Percentiles rank a stretch among this genome's conserved stretches.
Conservation (phyloP, 768 basidiomycete species). For the Pleurotus tuoliensis region DNA sequence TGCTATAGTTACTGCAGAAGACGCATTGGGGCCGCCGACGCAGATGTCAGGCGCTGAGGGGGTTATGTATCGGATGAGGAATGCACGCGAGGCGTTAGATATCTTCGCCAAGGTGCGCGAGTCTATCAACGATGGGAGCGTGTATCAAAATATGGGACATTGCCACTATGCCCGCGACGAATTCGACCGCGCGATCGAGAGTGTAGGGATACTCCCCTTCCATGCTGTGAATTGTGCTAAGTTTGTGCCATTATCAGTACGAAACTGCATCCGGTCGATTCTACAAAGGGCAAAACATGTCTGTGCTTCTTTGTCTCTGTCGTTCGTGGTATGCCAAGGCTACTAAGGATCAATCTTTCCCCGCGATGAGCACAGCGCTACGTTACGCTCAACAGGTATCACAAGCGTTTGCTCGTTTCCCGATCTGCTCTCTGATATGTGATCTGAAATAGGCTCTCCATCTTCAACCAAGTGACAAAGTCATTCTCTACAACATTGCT, state of each 20-base stretch:
- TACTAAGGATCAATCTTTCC: constrained; percentile 80
- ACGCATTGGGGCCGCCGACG: constrained; percentile 63
- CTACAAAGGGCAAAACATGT: constrained; percentile 67
- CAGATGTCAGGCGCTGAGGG: constrained; percentile 55
- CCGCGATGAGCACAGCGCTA: constrained; percentile 80
- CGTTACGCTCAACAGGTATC: constrained; percentile 76
- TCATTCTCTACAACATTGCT: constrained; percentile 90
- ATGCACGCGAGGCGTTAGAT: constrained; percentile 83
- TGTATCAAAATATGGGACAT: constrained; percentile 95
- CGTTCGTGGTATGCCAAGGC: constrained; percentile 95
- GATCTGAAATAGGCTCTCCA: constrained; percentile 63
- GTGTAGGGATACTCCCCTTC: constrained; percentile 47
- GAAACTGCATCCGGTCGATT: constrained; percentile 85
- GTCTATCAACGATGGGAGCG: constrained; percentile 74
- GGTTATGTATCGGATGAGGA: constrained; percentile 56
- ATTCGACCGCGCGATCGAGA: constrained; percentile 93
- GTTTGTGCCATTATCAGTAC: constrained; percentile 50
- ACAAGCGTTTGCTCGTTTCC: not conserved
- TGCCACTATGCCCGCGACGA: constrained; percentile 92
- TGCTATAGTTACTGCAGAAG: constrained; percentile 92
- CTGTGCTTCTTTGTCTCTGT: constrained; percentile 80
- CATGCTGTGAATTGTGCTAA: not conserved
- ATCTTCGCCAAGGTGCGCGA: constrained; percentile 91
- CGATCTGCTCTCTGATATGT: not conserved
- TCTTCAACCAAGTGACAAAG: constrained; percentile 84